phyloP scores from a whole-genome alignment of 352 stramenopile species.

The Albugo candida region DNA sequence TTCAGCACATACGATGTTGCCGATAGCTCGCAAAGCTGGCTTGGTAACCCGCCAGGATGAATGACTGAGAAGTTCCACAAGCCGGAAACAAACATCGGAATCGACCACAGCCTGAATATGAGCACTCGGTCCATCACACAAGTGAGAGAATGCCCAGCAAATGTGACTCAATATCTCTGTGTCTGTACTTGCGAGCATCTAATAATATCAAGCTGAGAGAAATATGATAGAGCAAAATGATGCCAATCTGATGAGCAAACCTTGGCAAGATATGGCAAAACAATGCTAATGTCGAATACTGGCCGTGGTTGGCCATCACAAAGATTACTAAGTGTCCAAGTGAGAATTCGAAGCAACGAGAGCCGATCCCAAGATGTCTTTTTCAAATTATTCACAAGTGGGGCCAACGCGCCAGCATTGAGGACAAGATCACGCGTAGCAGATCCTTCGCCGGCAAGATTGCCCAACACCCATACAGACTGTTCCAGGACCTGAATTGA shows the following conservation, averaged over 20 bases:
- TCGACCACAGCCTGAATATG: slow-evolving; percentile 93
- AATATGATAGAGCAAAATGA: not conserved
- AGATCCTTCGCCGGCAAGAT: slow-evolving; percentile 80
- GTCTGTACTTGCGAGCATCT: slow-evolving; percentile 88
- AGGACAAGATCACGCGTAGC: slow-evolving; percentile 77
- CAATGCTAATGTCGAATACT: slow-evolving; percentile 77
- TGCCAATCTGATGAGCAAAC: slow-evolving; percentile 6
- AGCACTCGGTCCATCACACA: slow-evolving; percentile 91
- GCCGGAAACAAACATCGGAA: slow-evolving; percentile 67
- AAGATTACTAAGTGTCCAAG: slow-evolving; percentile 85
- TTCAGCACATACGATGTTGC: slow-evolving; percentile 98
- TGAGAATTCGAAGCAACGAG: slow-evolving; percentile 79
- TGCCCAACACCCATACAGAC: slow-evolving; percentile 85
- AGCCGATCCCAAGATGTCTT: slow-evolving; percentile 66
- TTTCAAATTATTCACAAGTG: slow-evolving; percentile 79
- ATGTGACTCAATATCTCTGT: slow-evolving; percentile 88
- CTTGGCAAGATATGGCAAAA: slow-evolving; percentile 70
- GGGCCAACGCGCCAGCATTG: slow-evolving; percentile 57
- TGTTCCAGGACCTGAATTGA: slow-evolving; percentile 71
- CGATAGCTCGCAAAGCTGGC: slow-evolving; percentile 90
- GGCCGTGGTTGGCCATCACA: slow-evolving; percentile 81
- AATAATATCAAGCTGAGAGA: slow-evolving; percentile 11
- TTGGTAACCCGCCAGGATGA: slow-evolving; percentile 93
- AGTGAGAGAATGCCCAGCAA: slow-evolving; percentile 93
- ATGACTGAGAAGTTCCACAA: slow-evolving; percentile 87